These are phyloP conservation scores for Metschnikowia bowlesiae DNA, from an alignment of 805 yeast genomes.

Conservation along the genomic window DNA sequence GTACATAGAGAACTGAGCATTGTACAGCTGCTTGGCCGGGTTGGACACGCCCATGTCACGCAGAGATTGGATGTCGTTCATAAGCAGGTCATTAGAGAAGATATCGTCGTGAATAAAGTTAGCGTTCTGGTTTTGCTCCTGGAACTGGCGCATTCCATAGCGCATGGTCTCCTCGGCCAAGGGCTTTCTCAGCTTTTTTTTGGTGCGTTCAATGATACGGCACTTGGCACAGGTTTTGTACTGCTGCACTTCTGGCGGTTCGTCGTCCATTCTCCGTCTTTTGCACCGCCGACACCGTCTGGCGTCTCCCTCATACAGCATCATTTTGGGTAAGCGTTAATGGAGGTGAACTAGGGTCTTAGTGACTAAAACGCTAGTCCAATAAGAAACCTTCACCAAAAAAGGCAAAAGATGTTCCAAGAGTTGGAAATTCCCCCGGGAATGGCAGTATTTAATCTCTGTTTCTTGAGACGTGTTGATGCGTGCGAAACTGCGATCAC, in stretches of 20 bases:
- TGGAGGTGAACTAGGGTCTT: neutral
- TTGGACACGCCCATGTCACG: slow-evolving; percentile 11
- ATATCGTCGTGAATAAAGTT: slow-evolving; percentile 32
- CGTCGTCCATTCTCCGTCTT: slow-evolving; percentile 51
- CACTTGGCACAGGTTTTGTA: slow-evolving; percentile 58
- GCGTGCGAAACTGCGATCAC: too few relatives aligned
- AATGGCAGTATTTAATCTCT: too few relatives aligned
- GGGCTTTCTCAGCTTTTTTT: slow-evolving; percentile 42
- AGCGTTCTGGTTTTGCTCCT: slow-evolving; percentile 33
- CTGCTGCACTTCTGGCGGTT: slow-evolving; percentile 52
- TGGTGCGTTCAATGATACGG: slow-evolving; percentile 48
- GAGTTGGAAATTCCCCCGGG: too few relatives aligned
- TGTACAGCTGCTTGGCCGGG: slow-evolving; percentile 14
- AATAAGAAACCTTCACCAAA: too few relatives aligned
- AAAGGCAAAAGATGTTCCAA: too few relatives aligned
- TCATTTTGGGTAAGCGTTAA: slow-evolving; percentile 11
- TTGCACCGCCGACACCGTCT: slow-evolving; percentile 55
- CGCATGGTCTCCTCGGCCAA: slow-evolving; percentile 45
- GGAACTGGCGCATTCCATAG: slow-evolving; percentile 43
- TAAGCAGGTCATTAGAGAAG: slow-evolving; percentile 20
- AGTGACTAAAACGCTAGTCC: too few relatives aligned
- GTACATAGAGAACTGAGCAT: slow-evolving; percentile 12
- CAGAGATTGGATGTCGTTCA: slow-evolving; percentile 13
- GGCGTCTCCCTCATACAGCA: slow-evolving; percentile 20
- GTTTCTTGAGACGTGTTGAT: too few relatives aligned